Evolutionary conservation across 306 rosid species (phyloP), one percentile per base, ranked within the genome.

Genomic region (Echinosophora koreensis): DNA sequence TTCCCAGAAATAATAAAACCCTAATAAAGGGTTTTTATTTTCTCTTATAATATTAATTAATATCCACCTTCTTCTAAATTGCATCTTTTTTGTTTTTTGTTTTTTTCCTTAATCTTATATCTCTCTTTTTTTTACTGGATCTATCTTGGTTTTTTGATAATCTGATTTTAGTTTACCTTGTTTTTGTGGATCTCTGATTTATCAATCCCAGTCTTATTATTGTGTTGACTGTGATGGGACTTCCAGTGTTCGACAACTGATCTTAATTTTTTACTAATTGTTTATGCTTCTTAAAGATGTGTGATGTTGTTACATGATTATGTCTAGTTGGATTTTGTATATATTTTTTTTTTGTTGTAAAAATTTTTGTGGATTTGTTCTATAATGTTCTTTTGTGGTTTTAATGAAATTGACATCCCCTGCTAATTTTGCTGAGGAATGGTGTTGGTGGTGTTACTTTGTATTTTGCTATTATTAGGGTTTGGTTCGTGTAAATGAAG

Each of bases 161-260:
- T 65, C 15, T 13, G 50, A 39, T 51, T 55, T 15, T 64, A 27
- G 16, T 28, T 46, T 1, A 15, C 34, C 35, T 3, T 2, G 34
- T 16, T 11, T 32, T 3, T 10, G 15, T 76, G 51, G 78, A 71
- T 63, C 60, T 74, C 13, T 5, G 61, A 16, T 46, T 69, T 69
- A 22, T 74, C 38, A 74, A 35, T 14, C 17, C 28, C 32, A 2
- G 7, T 63, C 22, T 50, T 67, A 5, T 27, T 28, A 15, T 15
- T 66, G 38, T 41, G 34, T 39, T 27, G 61, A 47, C 38, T 11
- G n/a, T 11, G 50, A 46, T 14, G 12, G 5, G 4, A 17, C 16
- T 71, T 55, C 8, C 2, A 28, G 16, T 57, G 77, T 69, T 68
- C 5, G 6, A 57, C 16, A 47, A 27, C 49, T 62, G n/a, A 15